Evolutionary conservation across 495 filamentous ascomycete species (phyloP), one percentile per base, ranked within the genome.

Genomic region (Penicillium canescens): DNA sequence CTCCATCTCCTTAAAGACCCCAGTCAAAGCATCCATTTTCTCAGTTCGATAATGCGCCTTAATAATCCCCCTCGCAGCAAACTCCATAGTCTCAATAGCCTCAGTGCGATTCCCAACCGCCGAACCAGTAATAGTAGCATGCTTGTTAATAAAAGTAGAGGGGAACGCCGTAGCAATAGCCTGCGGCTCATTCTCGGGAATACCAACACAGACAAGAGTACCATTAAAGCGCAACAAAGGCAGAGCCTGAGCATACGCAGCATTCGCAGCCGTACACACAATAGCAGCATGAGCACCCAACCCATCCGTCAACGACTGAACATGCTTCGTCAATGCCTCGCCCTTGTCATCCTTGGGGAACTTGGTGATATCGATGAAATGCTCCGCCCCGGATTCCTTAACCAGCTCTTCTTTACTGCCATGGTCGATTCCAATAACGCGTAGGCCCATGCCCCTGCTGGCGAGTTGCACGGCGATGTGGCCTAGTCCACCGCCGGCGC

Each of bases 381-480:
- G 74, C 66, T 90, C 86, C 2, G 86, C 87, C 1, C 87, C 87
- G 33, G 73, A 82, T 0, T 76, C 73, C 18, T 77, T 75, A 24
- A 84, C 79, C n/a, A 86, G 58, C 2, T 78, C 68, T 52, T 82
- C 77, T 62, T 90, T 90, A 48, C 73, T 77, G 42, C 82, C 81
- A 59, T 79, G 72, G 67, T 90, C 87, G 62, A 90, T 81, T 21
- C 84, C 86, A 50, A 90, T 85, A 24, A 89, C 83, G 16, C 87
- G 79, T 14, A 84, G 66, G 3, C 79, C 83, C 80, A 90, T 88
- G 4, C 81, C 86, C 2, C 71, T 66, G 37, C 69, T 69, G 9
- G 82, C 86, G 21, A 89, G 75, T 54, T 89, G 85, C n/a, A 79
- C 75, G 3, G 80, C 84, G n/a, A 87, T 62, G 66, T 87, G 82